Evolutionary conservation across 2,329 filamentous ascomycete genomes (phyloP), one percentile per base, ranked within the genome.

Genomic region (Cladosporium sp.): DNA sequence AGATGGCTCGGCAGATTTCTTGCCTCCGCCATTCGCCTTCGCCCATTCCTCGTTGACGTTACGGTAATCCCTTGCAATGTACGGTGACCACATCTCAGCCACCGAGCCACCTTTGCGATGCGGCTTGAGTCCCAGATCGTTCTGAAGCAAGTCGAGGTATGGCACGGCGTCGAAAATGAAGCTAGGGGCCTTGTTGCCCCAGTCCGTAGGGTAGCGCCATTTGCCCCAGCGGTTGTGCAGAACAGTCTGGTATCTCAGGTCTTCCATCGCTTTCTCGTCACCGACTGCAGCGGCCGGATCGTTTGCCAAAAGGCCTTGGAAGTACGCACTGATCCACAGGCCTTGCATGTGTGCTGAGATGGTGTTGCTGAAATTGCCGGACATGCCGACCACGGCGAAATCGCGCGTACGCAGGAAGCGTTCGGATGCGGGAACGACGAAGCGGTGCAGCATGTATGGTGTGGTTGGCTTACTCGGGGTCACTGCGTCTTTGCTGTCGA

Each of bases 151-250:
- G 70, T 92, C 89, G 17, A 90, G 69, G 66, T 91, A 94, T 3
- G 88, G 88, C 55, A 93, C 70, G 0, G 81, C 81, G 70, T 94
- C 90, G 67, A 93, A 92, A 19, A 89, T 84, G 62, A 91, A 86
- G 68, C 89, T 88, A 0, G 86, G 86, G 57, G 80, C 77, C 66
- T 77, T 79, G 39, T 75, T 77, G 1, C 87, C 87, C 65, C 83
- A 85, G 0, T 87, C 88, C 2, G 76, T 79, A 1, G 86, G 83
- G 64, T 88, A 89, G 22, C 89, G 79, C 81, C 86, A 87, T 61
- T 80, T 83, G 3, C 86, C 86, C 68, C 87, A 93, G 34, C 87
- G 82, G 17, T 80, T 84, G 67, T 87, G 78, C 45, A 91, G 73
- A 19, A 85, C 79, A 3, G 52, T 55, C 34, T 55, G 52, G 15